These are phyloP conservation scores for Rubia balearica DNA, from an alignment of 305 asterid genomes.

Conservation along the genomic window DNA sequence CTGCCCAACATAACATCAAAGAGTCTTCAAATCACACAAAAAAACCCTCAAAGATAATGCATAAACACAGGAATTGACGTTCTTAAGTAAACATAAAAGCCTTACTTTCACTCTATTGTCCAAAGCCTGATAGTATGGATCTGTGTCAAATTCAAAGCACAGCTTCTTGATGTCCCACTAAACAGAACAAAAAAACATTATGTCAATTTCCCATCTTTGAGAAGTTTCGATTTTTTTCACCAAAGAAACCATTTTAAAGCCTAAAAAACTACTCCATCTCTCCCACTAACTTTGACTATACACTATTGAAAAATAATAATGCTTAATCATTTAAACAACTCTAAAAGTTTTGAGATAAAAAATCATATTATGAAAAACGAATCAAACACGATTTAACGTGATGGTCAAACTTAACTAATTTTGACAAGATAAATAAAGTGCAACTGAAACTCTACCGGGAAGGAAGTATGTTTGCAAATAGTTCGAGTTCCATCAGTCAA, in stretches of 20 bases:
- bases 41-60: not conserved
- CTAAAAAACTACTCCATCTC: not conserved
- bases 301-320: not conserved
- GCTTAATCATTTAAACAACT: not conserved
- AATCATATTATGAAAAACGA: no score
- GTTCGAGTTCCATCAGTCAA: not conserved
- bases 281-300: not conserved
- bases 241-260: not conserved
- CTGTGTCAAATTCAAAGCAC: slow-evolving; percentile 83
- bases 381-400: no score
- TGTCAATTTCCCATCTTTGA: not conserved
- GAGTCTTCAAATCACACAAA: slow-evolving; percentile 2
- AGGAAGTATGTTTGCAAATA: not conserved
- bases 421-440: no score
- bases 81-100: not conserved
- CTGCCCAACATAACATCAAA: slow-evolving; percentile 33
- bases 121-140: slow-evolving; percentile 79
- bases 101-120: slow-evolving; percentile 58
- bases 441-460: no score
- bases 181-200: not conserved
- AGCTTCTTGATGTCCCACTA: slow-evolving; percentile 87
- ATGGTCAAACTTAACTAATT: no score
- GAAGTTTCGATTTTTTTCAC: not conserved
- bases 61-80: not conserved
- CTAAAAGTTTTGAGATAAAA: no score